Base-by-base conservation (phyloP, 108 stramenopile genomes). In the Cyclotella choctawhatcheeana region DNA sequence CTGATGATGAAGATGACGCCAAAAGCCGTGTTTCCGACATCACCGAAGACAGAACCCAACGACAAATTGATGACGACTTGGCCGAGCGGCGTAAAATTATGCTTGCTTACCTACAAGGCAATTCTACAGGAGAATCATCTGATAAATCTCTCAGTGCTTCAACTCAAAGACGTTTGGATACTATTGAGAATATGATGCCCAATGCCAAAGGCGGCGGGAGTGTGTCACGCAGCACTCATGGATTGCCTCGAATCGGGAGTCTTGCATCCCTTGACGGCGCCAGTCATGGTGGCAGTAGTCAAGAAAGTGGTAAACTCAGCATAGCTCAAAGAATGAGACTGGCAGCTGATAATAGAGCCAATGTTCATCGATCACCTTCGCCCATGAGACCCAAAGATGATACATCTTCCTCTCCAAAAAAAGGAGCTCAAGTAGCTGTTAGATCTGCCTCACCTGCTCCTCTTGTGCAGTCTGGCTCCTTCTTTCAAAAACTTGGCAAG, bases 11-110 rank as follows among this genome's bases (percentile, higher is more conserved):
- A 25, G 77, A 79, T 45, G 92, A 93, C 62, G 59, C 72, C 68
- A 88, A 86, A 45, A 86, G 85, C 22, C 88, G 90, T 43, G 84
- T 93, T 68, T 89, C 88, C 16, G 92, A 93, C 61, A 79, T 93
- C 18, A 93, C 92, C 13, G 92, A 91, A 73, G 92, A 93, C 67
- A 65, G 92, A 54, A 93, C 92, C 20, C 92, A 93, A 67, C 76
- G 81, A 21, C 92, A 90, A 52, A 86, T 82, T 18, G 81, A 82
- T 61, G 81, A 76, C 67, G 79, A 81, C 43, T 70, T 76, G 63
- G 74, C 79, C 48, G 79, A 76, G 47, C 40, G 74, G 45, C 86
- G 80, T 76, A 89, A 70, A 71, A 81, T 69, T 21, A 62, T 81
- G 20, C 65, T 73, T 61, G 80, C 78, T 8, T 84, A 69, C 44